Conservation (phyloP, 1,139 yeast genomes). For the Kodamaea derodonti region DNA sequence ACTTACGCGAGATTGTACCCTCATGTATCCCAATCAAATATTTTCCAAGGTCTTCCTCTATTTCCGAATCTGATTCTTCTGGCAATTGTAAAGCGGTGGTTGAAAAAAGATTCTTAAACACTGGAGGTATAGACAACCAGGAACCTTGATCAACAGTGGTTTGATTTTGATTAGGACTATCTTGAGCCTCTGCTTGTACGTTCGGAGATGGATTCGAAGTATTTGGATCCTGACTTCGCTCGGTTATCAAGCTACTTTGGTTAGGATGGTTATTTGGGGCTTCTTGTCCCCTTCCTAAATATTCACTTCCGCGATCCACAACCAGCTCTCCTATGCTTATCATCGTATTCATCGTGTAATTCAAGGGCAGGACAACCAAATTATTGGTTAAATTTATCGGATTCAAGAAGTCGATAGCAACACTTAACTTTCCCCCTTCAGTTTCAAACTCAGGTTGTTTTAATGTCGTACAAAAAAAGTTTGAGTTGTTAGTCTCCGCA, state of each 20-base stretch:
- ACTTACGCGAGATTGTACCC: conserved; percentile 21
- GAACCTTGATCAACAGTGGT: conserved; percentile 4
- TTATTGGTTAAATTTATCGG: conserved; percentile 36
- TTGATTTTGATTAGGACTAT: not conserved
- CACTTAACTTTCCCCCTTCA: conserved; percentile 1
- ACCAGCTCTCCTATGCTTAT: conserved; percentile 13
- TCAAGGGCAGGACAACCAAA: conserved; percentile 38
- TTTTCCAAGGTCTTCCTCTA: conserved; percentile 19
- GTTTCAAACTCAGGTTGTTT: conserved; percentile 8
- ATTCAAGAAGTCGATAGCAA: conserved; percentile 14
- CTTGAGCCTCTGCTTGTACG: not conserved
- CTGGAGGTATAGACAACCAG: conserved; percentile 28
- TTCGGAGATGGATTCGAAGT: not conserved
- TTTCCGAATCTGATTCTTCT: conserved; percentile 11
- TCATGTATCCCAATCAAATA: conserved; percentile 26
- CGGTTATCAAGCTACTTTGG: not conserved
- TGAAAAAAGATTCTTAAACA: conserved; percentile 12
- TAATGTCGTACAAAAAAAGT: conserved; percentile 15
- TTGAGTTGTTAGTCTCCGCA: conserved; percentile 14
- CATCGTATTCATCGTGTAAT: conserved; percentile 35
- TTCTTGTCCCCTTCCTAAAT: not conserved
- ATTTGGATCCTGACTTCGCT: not conserved
- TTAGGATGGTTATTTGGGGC: too few relatives aligned
- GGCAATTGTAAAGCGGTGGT: conserved; percentile 2
- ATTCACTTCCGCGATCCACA: not conserved